Conservation (phyloP, 2,329 filamentous ascomycete species). For the Orbilia brochopaga region DNA sequence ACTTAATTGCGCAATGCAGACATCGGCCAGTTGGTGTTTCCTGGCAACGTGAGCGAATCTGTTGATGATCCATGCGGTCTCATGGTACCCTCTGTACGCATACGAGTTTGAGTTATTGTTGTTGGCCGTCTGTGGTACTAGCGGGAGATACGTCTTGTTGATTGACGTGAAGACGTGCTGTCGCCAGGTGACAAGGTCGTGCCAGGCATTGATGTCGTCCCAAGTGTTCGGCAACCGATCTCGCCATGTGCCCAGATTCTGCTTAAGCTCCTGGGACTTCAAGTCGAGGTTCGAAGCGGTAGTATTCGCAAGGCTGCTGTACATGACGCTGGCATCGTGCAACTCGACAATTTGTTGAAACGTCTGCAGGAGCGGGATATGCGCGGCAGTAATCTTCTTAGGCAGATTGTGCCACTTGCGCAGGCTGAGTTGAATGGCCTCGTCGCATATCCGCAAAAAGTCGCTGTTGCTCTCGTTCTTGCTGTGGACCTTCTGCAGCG, state of each 20-base stretch:
- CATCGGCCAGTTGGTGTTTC: constrained; percentile 94
- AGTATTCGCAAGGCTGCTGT: constrained; percentile 83
- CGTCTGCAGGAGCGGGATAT: constrained; percentile 92
- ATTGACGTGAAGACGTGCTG: constrained; percentile 99
- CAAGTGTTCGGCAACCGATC: constrained; percentile 95
- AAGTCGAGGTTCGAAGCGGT: constrained; percentile 83
- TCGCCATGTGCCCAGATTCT: constrained; percentile 91
- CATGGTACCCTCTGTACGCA: constrained; percentile 95
- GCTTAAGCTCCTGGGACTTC: constrained; percentile 93
- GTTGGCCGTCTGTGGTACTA: constrained; percentile 72
- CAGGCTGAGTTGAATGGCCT: constrained; percentile 95
- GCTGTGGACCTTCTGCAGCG: constrained; percentile 88
- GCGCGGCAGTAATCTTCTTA: constrained; percentile 87
- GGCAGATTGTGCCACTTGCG: constrained; percentile 99
- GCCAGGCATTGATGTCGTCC: constrained; percentile 99
- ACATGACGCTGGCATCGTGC: constrained; percentile 96
- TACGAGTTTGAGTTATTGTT: constrained; percentile 79
- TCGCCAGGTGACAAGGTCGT: constrained; percentile 98
- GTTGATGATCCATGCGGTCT: constrained; percentile 99
- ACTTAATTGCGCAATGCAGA: constrained; percentile 95
- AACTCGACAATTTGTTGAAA: constrained; percentile 98
- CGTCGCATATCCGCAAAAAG: constrained; percentile 89
- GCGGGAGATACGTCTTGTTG: constrained; percentile 86
- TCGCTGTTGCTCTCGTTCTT: constrained; percentile 80
- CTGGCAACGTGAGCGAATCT: constrained; percentile 95